Evolutionary conservation across 768 basidiomycete species (phyloP).

Genomic region (Trametes cinnabarina): DNA sequence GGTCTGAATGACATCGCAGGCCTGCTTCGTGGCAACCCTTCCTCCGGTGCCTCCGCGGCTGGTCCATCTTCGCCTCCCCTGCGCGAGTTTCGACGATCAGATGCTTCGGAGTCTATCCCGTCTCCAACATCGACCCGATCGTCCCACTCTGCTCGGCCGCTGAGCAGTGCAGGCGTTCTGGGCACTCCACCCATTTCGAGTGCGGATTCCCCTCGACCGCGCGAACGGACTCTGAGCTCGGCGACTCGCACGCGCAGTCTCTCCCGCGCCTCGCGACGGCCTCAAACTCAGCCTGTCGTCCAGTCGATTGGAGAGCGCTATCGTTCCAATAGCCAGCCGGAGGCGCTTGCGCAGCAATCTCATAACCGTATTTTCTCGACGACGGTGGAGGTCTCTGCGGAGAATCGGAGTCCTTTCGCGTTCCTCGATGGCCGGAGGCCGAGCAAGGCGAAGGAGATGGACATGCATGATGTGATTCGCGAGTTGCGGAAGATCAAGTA

Average conservation of each 20-base stretch:
- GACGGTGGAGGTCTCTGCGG: slow-evolving; percentile 22
- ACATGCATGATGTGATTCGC: slow-evolving; percentile 43
- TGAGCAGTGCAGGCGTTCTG: slow-evolving; percentile 1
- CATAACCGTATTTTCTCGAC: slow-evolving; percentile 14
- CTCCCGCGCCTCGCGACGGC: neutral
- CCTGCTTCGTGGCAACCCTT: slow-evolving; percentile 14
- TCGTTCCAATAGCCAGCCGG: slow-evolving; percentile 13
- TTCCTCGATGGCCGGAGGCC: slow-evolving; percentile 40
- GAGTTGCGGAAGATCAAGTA: slow-evolving; percentile 43
- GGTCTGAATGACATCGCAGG: slow-evolving; percentile 43
- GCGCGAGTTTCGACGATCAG: slow-evolving; percentile 30
- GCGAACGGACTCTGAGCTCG: slow-evolving; percentile 10
- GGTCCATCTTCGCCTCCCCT: neutral
- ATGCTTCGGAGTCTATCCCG: slow-evolving; percentile 29
- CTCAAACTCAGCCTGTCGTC: slow-evolving; percentile 1
- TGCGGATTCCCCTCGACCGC: neutral
- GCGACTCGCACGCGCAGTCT: neutral
- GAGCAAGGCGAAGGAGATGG: slow-evolving; percentile 31
- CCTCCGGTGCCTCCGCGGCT: slow-evolving; percentile 7
- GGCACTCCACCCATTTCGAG: neutral
- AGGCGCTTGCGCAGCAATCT: neutral
- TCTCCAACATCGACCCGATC: neutral
- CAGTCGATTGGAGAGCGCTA: neutral
- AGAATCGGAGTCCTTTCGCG: slow-evolving; percentile 13
- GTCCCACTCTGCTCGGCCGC: slow-evolving; percentile 1